These are phyloP conservation scores for Penicillium robsamsonii DNA, from an alignment of 495 filamentous ascomycete genomes.

Conservation along the genomic window DNA sequence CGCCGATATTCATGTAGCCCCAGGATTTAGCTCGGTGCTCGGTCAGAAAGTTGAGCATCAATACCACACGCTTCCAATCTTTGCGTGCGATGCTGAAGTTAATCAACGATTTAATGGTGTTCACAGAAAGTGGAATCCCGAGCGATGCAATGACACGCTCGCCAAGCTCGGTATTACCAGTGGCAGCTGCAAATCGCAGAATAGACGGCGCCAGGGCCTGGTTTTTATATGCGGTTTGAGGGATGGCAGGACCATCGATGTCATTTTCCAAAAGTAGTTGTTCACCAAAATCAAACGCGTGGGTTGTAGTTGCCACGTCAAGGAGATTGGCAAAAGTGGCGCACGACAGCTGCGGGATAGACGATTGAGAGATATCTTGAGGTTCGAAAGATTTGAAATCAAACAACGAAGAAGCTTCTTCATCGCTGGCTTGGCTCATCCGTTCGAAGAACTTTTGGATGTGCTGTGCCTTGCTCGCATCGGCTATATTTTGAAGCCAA, in stretches of 20 bases:
- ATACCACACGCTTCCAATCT: constrained; percentile 47
- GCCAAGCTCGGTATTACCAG: constrained; percentile 47
- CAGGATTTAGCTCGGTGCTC: constrained; percentile 43
- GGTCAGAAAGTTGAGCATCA: constrained; percentile 44
- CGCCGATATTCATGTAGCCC: constrained; percentile 46
- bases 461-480: constrained; percentile 41
- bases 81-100: constrained; percentile 47
- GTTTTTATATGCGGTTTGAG: constrained; percentile 43
- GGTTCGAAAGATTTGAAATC: constrained; percentile 18
- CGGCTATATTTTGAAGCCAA: constrained; percentile 38
- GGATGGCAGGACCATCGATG: constrained; percentile 57
- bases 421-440: constrained; percentile 16
- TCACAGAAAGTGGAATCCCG: constrained; percentile 36
- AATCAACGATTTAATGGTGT: constrained; percentile 50
- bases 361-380: constrained; percentile 26
- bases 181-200: constrained; percentile 55
- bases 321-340: constrained; percentile 50
- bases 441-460: constrained; percentile 38
- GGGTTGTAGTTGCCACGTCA: constrained; percentile 49
- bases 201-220: constrained; percentile 53
- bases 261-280: constrained; percentile 56
- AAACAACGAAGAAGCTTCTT: constrained; percentile 18
- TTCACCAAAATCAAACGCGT: constrained; percentile 48
- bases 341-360: constrained; percentile 47
- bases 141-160: constrained; percentile 41